Evolutionary conservation across 805 yeast genomes (phyloP), one percentile per base, ranked within the genome.

Genomic region (Spathaspora boniae): DNA sequence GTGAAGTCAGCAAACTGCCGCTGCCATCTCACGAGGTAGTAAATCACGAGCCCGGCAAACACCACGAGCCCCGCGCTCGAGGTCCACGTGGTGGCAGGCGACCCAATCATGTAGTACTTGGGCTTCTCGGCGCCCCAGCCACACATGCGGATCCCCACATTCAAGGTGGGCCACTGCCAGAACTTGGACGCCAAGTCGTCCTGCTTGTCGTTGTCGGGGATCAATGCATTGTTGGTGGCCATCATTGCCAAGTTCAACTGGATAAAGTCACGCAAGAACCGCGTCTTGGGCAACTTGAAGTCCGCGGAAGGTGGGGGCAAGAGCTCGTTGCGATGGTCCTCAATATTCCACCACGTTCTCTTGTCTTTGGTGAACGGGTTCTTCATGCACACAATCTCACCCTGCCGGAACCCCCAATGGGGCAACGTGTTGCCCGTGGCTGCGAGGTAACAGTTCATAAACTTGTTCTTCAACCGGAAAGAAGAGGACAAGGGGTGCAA

Each of bases 401-500:
- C 95, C 69, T 93, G 99, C 56, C 87, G 78, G 75, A 91, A 93
- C 15, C 98, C 99, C 99, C 99, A 93, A 12, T 78, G 80, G 14
- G 99, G 99, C 54, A 89, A 80, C 16, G 76, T 57, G 46, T 68
- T 64, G 29, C 96, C 97, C 8, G 93, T 73, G 9, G 91, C 85
- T 46, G 89, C 85, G 53, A 93, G 66, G 58, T 88, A 89, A 58
- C 97, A 94, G 27, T 84, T 83, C 51, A 87, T 58, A 7, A 58
- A 76, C 45, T 69, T 70, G 58, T 81, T 82, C 51, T 70, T 77
- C 47, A 93, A 66, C 60, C 96, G 76, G 63, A 93, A 78, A 16
- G 87, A 79, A 1, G 96, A 74, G 24, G 96, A 78, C 44, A 89
- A 72, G 12, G 97, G 93, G 61, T 86, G 95, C 36, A 87, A 53